Conservation (phyloP, 306 rosid species). For the Castanospermum australe region DNA sequence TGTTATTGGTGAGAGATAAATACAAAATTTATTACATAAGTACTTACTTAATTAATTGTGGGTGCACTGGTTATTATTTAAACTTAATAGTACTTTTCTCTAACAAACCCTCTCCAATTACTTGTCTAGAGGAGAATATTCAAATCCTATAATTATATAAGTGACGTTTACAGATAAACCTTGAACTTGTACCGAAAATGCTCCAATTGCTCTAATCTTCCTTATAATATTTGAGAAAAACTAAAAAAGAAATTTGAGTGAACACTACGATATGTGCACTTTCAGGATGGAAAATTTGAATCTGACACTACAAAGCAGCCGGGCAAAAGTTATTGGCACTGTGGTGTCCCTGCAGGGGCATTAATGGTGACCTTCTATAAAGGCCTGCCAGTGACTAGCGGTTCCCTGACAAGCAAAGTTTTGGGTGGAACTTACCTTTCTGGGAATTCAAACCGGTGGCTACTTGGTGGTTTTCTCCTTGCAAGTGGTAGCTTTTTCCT, state of each 20-base stretch:
- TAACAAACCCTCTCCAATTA: too few relatives aligned
- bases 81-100: too few relatives aligned
- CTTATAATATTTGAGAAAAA: too few relatives aligned
- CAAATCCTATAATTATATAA: too few relatives aligned
- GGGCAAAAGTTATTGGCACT: conserved; percentile 49
- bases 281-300: conserved; percentile 52
- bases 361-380: conserved; percentile 43
- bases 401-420: background rate
- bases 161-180: too few relatives aligned
- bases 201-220: background rate
- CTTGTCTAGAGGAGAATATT: too few relatives aligned
- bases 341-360: conserved; percentile 45
- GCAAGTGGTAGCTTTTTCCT: conserved; percentile 25
- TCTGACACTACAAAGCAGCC: conserved; percentile 36
- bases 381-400: conserved; percentile 33
- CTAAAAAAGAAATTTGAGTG: background rate
- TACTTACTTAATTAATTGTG: too few relatives aligned
- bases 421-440: conserved; percentile 3
- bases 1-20: too few relatives aligned
- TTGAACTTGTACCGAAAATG: background rate
- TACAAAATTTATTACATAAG: too few relatives aligned
- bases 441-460: conserved; percentile 39
- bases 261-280: background rate
- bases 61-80: too few relatives aligned
- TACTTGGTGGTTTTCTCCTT: conserved; percentile 48